phyloP scores from a whole-genome alignment of 495 filamentous ascomycete genomes.

The Baudoinia panamericana region DNA sequence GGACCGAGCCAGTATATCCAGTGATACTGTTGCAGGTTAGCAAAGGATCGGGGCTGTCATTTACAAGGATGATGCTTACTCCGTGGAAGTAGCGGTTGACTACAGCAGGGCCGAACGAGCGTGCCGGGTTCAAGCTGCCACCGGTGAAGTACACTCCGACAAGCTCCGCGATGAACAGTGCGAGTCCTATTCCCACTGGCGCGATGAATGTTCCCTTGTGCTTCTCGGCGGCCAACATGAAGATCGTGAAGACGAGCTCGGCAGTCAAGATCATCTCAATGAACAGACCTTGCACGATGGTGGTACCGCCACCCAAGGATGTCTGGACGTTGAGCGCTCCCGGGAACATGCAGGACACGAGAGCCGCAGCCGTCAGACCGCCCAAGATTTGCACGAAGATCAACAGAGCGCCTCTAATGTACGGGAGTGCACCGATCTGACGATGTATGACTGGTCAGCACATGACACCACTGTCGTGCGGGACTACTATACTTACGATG shows the following conservation, averaged over 20 bases:
- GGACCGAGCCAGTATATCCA: constrained; percentile 16
- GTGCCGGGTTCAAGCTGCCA: constrained; percentile 58
- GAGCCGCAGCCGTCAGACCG: constrained; percentile 46
- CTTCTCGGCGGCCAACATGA: constrained; percentile 76
- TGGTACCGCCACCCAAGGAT: constrained; percentile 42
- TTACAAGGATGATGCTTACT: constrained; percentile 39
- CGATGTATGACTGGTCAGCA: constrained; percentile 42
- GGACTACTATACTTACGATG: not conserved
- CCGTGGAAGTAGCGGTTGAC: constrained; percentile 49
- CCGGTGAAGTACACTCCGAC: constrained; percentile 59
- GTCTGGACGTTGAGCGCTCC: constrained; percentile 49
- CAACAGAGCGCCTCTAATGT: constrained; percentile 37
- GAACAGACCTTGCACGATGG: constrained; percentile 53
- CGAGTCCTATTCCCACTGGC: constrained; percentile 56
- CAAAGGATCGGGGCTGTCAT: too few relatives aligned
- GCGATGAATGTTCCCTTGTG: constrained; percentile 68
- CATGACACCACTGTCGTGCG: too few relatives aligned
- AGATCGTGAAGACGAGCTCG: constrained; percentile 62
- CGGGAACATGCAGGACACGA: constrained; percentile 51
- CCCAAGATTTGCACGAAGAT: constrained; percentile 44
- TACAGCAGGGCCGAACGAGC: constrained; percentile 57
- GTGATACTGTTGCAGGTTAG: too few relatives aligned
- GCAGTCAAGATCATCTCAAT: constrained; percentile 74
- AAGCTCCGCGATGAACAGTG: constrained; percentile 11
- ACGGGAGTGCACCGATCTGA: constrained; percentile 43